Evolutionary conservation across 164 flowering plant genomes (phyloP), one percentile per base, ranked within the genome.

Genomic region (Vitis riparia): DNA sequence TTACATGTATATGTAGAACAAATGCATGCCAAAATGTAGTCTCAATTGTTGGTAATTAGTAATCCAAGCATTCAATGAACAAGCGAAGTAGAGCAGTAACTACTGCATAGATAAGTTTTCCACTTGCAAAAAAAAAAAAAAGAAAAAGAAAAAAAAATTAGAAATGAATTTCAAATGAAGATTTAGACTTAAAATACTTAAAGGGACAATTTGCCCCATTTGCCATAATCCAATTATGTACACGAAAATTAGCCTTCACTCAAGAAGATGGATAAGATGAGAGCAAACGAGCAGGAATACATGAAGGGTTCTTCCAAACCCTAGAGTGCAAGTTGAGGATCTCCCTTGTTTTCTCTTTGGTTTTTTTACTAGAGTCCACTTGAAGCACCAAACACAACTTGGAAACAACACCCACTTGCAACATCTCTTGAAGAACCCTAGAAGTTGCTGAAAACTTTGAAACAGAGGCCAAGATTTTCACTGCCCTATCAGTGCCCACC

Each of bases 321-420:
- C 83, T 84, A 66, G 95, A 79, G 63, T 93, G 90, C 86, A 87
- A 71, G 50, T 51, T 81, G 49, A 93, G 85, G 7, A 90, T 84
- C 72, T 91, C 90, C 65, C 72, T 84, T 0, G 87, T 86, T 73
- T 80, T 93, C 75, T 90, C 95, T 67, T 84, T 88, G 1, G 84
- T 85, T 84, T 85, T 91, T 5, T 61, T 0, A 14, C 88, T 72
- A 19, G 77, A 44, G 3, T 87, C 89, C 67, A 85, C 80, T 74
- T 93, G 95, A 61, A 89, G 64, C 66, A 90, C 91, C 77, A 89
- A 68, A 66, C 97, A 89, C 77, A 93, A 62, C 89, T 93, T 93
- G 0, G 94, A 51, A 37, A 91, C 98, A 11, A 77, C 98, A 8
- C 98, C 98, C 13, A 90, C 85, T 19, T 86, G 78, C 81, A 90